Evolutionary conservation across 2,329 filamentous ascomycete genomes (phyloP), one percentile per base, ranked within the genome.

Genomic region (Botryotinia convoluta): DNA sequence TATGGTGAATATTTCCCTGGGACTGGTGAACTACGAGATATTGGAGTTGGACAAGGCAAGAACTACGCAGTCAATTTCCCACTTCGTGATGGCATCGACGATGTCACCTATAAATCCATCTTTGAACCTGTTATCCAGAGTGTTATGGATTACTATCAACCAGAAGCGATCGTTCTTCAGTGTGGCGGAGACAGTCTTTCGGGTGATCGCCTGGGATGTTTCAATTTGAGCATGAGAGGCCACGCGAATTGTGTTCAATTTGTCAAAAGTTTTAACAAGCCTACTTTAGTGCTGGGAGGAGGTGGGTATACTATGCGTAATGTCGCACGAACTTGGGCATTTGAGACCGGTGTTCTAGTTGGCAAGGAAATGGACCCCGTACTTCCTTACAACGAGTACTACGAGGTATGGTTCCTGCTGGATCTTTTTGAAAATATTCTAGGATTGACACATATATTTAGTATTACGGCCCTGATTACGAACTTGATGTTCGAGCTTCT

Each of bases 271-370:
- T 95, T 95, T 81, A 88, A 90, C 44, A 86, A 96, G 16, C 96
- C 96, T 0, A 91, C 97, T 3, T 87, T 99, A n/a, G 92, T 99
- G 32, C 90, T 99, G 29, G 96, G 96, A 45, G 96, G 96, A 26
- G 96, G 96, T 76, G 96, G 96, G 65, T 99, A 99, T 84, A 99
- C 96, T 1, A 97, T 97, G 83, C 92, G 96, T 76, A 99, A 99
- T 77, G 96, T 99, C 18, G 95, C 96, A 29, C 92, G 96, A 68
- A 96, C 95, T 8, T 99, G 96, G 96, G 95, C 95, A 10, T 97
- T 95, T 81, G 96, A 99, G 84, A 99, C 96, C 1, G 95, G 95
- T 77, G 88, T 94, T 74, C 87, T 98, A 14, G 93, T 98, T 32
- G 93, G 93, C 42, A 90, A 95, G 74, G 88, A 93, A 44, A 93